Evolutionary conservation across 805 yeast species (phyloP).

Genomic region (Nakazawaea peltata): DNA sequence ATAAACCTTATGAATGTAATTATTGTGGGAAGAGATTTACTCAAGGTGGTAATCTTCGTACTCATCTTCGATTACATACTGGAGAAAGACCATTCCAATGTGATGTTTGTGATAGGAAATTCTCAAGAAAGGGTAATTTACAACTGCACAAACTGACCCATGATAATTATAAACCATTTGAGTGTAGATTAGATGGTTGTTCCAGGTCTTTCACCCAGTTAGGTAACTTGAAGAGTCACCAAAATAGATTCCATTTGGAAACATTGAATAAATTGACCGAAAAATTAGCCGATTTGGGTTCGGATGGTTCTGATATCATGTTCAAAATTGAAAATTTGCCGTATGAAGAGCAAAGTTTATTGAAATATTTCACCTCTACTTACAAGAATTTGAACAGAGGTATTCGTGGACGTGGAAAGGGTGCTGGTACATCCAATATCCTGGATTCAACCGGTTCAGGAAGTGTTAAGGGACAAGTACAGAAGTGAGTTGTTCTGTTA

Average conservation of each 20-base stretch:
- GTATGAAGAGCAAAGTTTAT: constrained; percentile 54
- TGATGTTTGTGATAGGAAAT: constrained; percentile 63
- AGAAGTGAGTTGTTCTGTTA: no score
- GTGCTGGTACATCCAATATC: no score
- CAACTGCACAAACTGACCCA: constrained; percentile 86
- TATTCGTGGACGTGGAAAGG: constrained; percentile 82
- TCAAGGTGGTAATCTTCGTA: constrained; percentile 83
- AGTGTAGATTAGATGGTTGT: constrained; percentile 76
- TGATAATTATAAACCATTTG: constrained; percentile 67
- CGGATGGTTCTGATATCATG: constrained; percentile 17
- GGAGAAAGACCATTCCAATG: constrained; percentile 90
- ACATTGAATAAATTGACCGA: constrained; percentile 63
- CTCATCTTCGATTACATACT: constrained; percentile 80
- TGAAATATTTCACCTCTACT: constrained; percentile 71
- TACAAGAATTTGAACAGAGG: constrained; percentile 89
- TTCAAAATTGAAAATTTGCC: constrained; percentile 38
- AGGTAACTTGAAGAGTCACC: constrained; percentile 92
- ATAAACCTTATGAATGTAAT: constrained; percentile 73
- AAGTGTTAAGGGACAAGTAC: not conserved
- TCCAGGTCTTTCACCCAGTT: constrained; percentile 82
- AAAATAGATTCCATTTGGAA: constrained; percentile 75
- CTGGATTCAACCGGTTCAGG: no score
- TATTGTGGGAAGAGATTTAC: constrained; percentile 78
- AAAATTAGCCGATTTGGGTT: constrained; percentile 51
- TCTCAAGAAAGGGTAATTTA: constrained; percentile 86